Evolutionary conservation across 768 basidiomycete species (phyloP), one percentile per base, ranked within the genome.

Genomic region (Phaffia australis): DNA sequence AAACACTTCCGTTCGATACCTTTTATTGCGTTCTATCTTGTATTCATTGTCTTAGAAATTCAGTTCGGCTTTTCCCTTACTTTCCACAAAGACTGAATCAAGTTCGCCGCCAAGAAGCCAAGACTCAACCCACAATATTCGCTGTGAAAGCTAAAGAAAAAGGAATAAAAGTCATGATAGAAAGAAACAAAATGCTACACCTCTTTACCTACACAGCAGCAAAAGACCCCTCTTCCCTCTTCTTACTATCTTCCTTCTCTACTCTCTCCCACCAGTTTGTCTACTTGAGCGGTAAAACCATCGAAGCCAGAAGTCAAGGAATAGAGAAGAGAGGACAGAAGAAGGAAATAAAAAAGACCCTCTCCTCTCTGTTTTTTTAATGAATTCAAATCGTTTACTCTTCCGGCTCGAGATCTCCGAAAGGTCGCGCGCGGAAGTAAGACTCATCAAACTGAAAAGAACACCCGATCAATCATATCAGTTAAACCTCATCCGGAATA

Each of bases 341-440:
- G 59, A 27, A 60, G 15, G n/a, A 29, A 15, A 8, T 21, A 21
- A 7, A 21, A 7, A 42, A n/a, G 46, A 57, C 16, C 11, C 11
- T 42, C 35, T 42, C 35, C 35, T 42, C 35, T 42, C 35, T 42
- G 35, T 42, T 42, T 42, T 42, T 42, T 42, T 42, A 42, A 42
- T 42, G 35, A 42, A 11, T 42, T 11, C 35, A 11, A 5, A 5
- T 42, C 11, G 51, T 69, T 71, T 78, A 85, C 64, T 85, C 83
- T 68, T 83, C 82, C 18, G 84, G 81, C 75, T 94, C 89, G 60
- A 91, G 76, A 72, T 91, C 88, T 60, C 93, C 93, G 71, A 92
- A 98, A 15, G 92, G 90, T 79, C 86, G 85, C 55, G 87, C 83
- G 70, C 83, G 87, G 82, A 88, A 94, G 77, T 95, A 98, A 57